Evolutionary conservation across 106 monocot genomes (phyloP).

Genomic region (Apostasia shenzhenica): DNA sequence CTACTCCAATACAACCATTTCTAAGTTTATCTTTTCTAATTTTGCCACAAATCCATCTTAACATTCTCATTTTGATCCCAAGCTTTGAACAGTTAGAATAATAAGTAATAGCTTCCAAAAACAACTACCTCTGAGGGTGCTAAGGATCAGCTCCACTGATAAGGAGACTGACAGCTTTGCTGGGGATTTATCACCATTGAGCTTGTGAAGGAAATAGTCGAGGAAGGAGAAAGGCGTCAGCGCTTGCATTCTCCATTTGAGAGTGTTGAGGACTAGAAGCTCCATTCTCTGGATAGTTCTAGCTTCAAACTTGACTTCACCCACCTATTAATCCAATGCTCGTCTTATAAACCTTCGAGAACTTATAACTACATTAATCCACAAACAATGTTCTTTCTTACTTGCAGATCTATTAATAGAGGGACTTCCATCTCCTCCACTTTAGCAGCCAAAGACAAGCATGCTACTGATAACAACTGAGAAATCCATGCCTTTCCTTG

Average conservation of each 20-base stretch:
- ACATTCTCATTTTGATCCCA: background rate
- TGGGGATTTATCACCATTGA: constrained; percentile 34
- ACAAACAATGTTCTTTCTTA: constrained; percentile 4
- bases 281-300: constrained; percentile 96
- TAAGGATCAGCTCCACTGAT: constrained; percentile 53
- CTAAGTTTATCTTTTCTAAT: no score
- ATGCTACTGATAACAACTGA: constrained; percentile 74
- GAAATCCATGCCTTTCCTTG: constrained; percentile 81
- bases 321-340: constrained; percentile 32
- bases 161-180: constrained; percentile 23
- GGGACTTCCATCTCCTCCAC: constrained; percentile 77
- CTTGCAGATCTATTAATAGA: constrained; percentile 69
- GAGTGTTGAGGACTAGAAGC: constrained; percentile 80
- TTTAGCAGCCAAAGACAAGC: constrained; percentile 76
- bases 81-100: background rate
- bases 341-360: background rate
- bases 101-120: background rate
- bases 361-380: background rate
- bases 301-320: constrained; percentile 63
- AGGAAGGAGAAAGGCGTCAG: constrained; percentile 90
- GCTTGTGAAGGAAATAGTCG: constrained; percentile 76
- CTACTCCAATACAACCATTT: no score
- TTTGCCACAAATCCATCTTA: no score
- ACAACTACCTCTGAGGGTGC: constrained; percentile 51
- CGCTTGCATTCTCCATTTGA: constrained; percentile 91